Percentiles rank a stretch among this genome's conserved stretches.
Evolutionary conservation across 208 protist species (phyloP).

Genomic region (Acanthamoeba triangularis): DNA sequence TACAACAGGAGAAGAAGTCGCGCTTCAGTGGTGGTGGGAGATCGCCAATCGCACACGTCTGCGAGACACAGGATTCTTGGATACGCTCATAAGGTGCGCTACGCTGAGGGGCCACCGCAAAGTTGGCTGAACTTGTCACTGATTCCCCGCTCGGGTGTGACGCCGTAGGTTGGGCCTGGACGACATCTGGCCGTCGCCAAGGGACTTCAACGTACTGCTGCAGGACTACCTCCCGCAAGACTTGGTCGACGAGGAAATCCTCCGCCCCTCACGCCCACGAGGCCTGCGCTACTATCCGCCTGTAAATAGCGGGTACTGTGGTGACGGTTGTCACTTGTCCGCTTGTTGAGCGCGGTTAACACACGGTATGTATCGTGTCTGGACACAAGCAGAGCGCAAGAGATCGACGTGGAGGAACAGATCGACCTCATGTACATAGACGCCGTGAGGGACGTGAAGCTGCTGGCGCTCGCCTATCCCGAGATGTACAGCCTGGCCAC

Average conservation of each 20-base stretch:
- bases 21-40: constrained; percentile 13
- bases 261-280: constrained; percentile 5
- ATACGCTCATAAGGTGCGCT: background rate
- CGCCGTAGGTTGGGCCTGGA: background rate
- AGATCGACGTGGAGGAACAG: background rate
- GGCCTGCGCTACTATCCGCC: background rate
- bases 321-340: too few relatives aligned
- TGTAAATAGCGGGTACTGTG: background rate
- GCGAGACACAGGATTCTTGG: background rate
- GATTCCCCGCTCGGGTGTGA: background rate
- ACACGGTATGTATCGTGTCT: background rate
- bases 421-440: constrained; percentile 41
- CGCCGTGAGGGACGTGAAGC: constrained; percentile 1
- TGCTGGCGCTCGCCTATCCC: constrained; percentile 35
- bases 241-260: background rate
- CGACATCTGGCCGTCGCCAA: background rate
- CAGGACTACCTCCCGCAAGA: constrained; percentile 23
- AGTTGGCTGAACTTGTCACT: too few relatives aligned
- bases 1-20: background rate
- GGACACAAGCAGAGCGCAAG: background rate
- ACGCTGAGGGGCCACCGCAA: background rate
- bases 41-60: constrained; percentile 34
- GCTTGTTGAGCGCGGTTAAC: background rate
- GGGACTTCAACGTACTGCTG: constrained; percentile 47
- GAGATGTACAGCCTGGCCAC: constrained; percentile 6